Conservation (phyloP, 495 filamentous ascomycete genomes). For the Daldinia childiae region DNA sequence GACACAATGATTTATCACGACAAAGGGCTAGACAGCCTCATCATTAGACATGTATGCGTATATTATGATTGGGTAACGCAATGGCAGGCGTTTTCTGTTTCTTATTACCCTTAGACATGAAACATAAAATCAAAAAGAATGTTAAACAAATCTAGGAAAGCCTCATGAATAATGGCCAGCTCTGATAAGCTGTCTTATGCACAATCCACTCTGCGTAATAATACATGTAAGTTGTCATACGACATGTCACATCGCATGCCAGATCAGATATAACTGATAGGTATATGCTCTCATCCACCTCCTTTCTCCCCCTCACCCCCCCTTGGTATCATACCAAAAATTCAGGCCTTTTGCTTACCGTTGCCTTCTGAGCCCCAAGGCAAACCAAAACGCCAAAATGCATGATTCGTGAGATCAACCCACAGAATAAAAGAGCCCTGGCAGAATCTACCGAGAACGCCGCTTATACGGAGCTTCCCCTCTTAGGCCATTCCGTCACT, state of each 20-base stretch:
- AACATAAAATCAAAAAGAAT: not conserved
- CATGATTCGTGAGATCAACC: conserved; percentile 10
- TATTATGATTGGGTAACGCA: not conserved
- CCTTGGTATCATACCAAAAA: conserved; percentile 7
- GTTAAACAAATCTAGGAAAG: not conserved
- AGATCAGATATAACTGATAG: conserved; percentile 15
- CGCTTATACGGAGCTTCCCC: conserved; percentile 47
- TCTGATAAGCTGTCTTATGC: conserved; percentile 25
- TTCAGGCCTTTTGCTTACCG: conserved; percentile 2
- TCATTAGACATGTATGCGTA: not conserved
- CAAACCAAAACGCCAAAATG: conserved; percentile 33
- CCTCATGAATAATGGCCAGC: conserved; percentile 10
- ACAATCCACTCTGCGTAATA: conserved; percentile 17
- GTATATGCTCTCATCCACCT: conserved; percentile 16
- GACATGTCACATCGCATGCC: conserved; percentile 17
- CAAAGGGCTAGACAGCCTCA: not conserved
- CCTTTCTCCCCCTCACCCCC: not conserved
- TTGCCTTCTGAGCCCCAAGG: conserved; percentile 7
- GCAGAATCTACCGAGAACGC: not conserved
- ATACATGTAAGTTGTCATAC: conserved; percentile 19
- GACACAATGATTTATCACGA: not conserved
- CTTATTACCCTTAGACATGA: not conserved
- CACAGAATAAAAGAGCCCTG: not conserved
- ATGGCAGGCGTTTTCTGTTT: conserved; percentile 1
- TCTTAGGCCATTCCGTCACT: conserved; percentile 20